A percentile compares a stretch with the other conserved stretches of the same genome.
phyloP scores from a whole-genome alignment of 2,329 filamentous ascomycete genomes.

The Penicillium sp. region DNA sequence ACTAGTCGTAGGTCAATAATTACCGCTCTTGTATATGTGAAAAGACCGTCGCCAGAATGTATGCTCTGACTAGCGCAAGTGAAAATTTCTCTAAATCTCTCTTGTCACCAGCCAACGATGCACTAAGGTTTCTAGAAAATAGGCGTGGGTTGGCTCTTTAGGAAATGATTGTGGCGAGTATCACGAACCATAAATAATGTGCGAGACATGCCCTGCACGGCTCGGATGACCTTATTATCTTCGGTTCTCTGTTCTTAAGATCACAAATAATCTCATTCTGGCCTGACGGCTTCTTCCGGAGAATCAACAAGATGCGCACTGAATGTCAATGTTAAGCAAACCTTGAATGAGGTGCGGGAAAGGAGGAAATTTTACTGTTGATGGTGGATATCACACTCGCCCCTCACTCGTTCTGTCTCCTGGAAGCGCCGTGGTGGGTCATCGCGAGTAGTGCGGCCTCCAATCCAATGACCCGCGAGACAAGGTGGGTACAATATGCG shows the following conservation, averaged over 20 bases:
- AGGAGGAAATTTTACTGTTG: not conserved
- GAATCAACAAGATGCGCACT: not conserved
- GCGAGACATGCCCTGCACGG: not conserved
- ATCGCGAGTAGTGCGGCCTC: not conserved
- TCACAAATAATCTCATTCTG: not conserved
- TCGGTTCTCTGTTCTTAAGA: not conserved
- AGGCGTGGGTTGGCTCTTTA: not conserved
- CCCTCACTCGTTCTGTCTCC: not conserved
- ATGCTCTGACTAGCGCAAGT: not conserved
- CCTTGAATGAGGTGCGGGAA: no score
- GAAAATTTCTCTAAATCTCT: not conserved
- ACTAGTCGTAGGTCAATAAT: not conserved
- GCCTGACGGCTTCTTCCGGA: not conserved
- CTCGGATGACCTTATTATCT: not conserved
- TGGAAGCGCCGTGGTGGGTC: not conserved
- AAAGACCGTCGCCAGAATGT: no score
- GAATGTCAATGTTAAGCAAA: no score
- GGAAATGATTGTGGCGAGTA: not conserved
- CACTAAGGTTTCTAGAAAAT: no score
- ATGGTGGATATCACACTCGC: not conserved
- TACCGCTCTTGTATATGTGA: no score
- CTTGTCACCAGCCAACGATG: not conserved
- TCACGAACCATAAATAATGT: not conserved
- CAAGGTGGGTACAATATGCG: no score
- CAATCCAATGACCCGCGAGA: not conserved